Conservation (phyloP, 345 rosid species). For the Hibiscus tridactylites region DNA sequence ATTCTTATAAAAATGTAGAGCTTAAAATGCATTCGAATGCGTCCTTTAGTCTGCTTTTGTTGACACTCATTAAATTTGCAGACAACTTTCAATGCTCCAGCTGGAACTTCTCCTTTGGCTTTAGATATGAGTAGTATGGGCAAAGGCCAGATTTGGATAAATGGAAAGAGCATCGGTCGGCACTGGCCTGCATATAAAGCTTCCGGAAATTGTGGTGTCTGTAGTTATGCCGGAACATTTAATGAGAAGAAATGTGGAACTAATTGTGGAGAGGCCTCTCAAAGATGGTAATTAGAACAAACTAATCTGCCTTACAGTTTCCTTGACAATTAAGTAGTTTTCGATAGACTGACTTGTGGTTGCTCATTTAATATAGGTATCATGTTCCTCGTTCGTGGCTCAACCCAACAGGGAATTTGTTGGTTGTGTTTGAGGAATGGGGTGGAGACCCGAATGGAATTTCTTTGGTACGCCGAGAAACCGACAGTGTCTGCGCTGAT, state of each 20-base stretch:
- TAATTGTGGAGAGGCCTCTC: conserved; percentile 93
- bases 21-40: not conserved
- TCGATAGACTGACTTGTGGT: conserved; percentile 2
- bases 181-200: conserved; percentile 94
- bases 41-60: conserved; percentile 1
- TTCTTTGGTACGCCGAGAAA: conserved; percentile 69
- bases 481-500: conserved; percentile 81
- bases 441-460: conserved; percentile 94
- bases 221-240: conserved; percentile 66
- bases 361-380: conserved; percentile 43
- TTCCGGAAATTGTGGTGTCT: conserved; percentile 54
- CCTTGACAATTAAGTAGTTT: not conserved
- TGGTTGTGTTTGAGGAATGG: conserved; percentile 97
- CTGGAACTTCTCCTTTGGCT: conserved; percentile 77
- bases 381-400: conserved; percentile 94
- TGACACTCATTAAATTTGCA: conserved; percentile 22
- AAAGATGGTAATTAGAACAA: conserved; percentile 55
- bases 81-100: conserved; percentile 87
- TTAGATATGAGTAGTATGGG: conserved; percentile 92
- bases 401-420: conserved; percentile 69
- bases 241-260: conserved; percentile 68
- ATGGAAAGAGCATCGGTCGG: conserved; percentile 84
- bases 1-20: not conserved
- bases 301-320: not conserved
- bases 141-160: conserved; percentile 94